Conservation (phyloP, 495 filamentous ascomycete species). For the Talaromyces nanjingensis region DNA sequence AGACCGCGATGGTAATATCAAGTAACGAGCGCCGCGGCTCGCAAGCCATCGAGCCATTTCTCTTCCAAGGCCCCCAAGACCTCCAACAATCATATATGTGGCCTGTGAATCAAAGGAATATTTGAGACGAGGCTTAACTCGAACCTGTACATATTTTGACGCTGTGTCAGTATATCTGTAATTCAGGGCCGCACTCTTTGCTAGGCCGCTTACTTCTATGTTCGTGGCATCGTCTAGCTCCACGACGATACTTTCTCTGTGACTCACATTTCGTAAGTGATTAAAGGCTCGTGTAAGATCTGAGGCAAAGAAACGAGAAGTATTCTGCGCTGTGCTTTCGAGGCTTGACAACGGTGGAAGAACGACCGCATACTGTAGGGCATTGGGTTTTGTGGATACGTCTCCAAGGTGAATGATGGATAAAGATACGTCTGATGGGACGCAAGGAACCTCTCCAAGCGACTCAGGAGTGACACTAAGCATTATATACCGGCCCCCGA, state of each 20-base stretch:
- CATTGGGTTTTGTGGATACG: not conserved
- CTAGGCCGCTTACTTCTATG: not conserved
- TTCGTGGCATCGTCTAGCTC: not conserved
- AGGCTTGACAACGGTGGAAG: not conserved
- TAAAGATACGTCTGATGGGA: not conserved
- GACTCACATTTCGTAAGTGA: not conserved
- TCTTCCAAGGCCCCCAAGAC: constrained; percentile 35
- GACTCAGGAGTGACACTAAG: not conserved
- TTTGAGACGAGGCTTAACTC: not conserved
- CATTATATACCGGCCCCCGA: not conserved
- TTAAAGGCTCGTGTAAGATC: not conserved
- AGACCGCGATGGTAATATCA: constrained; percentile 26
- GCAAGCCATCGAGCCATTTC: constrained; percentile 29
- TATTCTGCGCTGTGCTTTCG: not conserved
- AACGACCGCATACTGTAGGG: not conserved
- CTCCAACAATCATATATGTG: constrained; percentile 39
- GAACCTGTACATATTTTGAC: not conserved
- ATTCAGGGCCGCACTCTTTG: not conserved
- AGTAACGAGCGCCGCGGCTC: constrained; percentile 24
- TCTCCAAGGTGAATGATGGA: not conserved
- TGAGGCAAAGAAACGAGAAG: not conserved
- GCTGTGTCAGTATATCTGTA: not conserved
- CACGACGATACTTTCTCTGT: not conserved
- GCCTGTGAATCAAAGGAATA: constrained; percentile 13
- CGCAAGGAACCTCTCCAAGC: not conserved